Evolutionary conservation across 495 filamentous ascomycete species (phyloP), one percentile per base, ranked within the genome.

Genomic region (Neurospora sp.): DNA sequence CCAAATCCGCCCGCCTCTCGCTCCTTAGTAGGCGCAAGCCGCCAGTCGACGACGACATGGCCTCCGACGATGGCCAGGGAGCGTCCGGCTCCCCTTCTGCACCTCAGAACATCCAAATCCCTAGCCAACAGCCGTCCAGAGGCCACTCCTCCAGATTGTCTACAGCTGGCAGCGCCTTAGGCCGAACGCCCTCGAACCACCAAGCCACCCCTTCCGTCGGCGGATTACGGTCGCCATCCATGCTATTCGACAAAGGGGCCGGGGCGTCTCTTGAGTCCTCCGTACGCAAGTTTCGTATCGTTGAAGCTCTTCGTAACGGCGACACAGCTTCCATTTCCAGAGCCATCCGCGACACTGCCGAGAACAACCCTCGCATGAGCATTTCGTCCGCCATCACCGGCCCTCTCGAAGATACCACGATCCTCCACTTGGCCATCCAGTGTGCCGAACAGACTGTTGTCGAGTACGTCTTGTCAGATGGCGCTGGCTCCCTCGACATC

Each of bases 361-460:
- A 86, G 69, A 79, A 77, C 22, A 83, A 82, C 4, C 82, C 81
- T 31, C 84, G 86, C 66, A 80, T 84, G 72, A 88, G 87, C 79
- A 87, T 80, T 20, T 87, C 88, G 40, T 86, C 89, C 37, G 83
- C 88, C 71, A 82, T 85, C 40, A 78, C 79, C 37, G 82, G 82
- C 5, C 81, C 83, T 10, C 73, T 94, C 20, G 92, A 94, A 53
- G 93, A 94, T 46, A 96, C 94, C 2, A 93, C 92, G 0, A 90
- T 97, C 48, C 86, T 99, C 18, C 96, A 98, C 81, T 84, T 99
- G 70, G 94, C 96, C 37, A 92, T 98, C n/a, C 96, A 98, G 80
- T 99, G 96, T 77, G 96, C 96, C 20, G 94, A 98, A 77, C 87
- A 91, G 37, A 90, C 92, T n/a, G 94, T 99, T 14, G 90, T 99